Percentiles rank a stretch among this genome's conserved stretches.
Conservation (phyloP, 148 eudicot species). For the Rhododendron griersonianum region DNA sequence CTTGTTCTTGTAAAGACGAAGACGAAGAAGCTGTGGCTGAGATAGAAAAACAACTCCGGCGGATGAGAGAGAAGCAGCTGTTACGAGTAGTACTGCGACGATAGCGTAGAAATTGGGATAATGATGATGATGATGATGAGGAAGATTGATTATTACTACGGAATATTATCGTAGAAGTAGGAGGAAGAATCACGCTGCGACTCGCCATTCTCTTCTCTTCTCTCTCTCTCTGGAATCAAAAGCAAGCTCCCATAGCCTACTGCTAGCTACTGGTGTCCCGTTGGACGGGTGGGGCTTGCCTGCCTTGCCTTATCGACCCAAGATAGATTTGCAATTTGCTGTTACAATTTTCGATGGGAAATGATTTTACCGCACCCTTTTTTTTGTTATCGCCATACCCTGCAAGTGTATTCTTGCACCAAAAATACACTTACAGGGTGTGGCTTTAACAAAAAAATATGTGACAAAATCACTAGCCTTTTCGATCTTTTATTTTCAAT, state of each 20-base stretch:
- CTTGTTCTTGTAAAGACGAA: conserved; percentile 1
- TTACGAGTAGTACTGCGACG: not conserved
- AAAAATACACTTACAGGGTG: too few species aligned
- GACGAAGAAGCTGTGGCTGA: conserved; percentile 40
- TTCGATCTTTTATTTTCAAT: too few species aligned
- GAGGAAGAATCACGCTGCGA: conserved; percentile 21
- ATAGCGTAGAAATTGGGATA: not conserved
- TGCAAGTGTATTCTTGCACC: too few species aligned
- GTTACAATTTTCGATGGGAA: too few species aligned
- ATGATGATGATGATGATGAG: not conserved
- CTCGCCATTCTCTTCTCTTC: conserved; percentile 23
- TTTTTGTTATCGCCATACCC: too few species aligned
- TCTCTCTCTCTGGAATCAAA: not conserved
- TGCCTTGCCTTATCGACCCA: not conserved
- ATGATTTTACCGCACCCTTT: too few species aligned
- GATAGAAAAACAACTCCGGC: conserved; percentile 34
- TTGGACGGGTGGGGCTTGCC: not conserved
- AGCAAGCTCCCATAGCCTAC: not conserved
- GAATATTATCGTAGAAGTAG: conserved; percentile 16
- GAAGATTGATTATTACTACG: conserved; percentile 17
- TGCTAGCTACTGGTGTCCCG: not conserved
- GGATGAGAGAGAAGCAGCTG: conserved; percentile 11
- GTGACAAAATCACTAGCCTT: too few species aligned
- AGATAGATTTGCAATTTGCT: not conserved
- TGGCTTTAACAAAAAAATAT: too few species aligned